Evolutionary conservation across 495 filamentous ascomycete genomes (phyloP).

Genomic region (Hypoxylon fuscum): DNA sequence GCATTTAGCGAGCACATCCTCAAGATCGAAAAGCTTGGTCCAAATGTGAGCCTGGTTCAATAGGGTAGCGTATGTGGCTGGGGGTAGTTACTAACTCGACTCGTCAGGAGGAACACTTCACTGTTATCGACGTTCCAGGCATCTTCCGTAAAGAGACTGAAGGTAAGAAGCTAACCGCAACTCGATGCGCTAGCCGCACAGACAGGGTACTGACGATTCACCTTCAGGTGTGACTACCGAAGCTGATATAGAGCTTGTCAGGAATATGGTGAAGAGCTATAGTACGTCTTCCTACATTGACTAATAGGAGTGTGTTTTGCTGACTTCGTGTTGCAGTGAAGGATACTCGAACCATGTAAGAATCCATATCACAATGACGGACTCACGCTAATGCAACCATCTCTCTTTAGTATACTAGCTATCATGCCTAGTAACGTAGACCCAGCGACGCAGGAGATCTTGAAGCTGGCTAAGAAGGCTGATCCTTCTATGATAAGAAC

Average conservation of each 20-base stretch:
- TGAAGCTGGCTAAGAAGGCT: conserved; percentile 58
- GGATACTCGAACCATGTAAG: conserved; percentile 41
- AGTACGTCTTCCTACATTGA: conserved; percentile 51
- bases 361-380: not conserved
- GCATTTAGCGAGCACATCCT: conserved; percentile 67
- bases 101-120: conserved; percentile 59
- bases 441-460: conserved; percentile 67
- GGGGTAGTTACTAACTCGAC: not conserved
- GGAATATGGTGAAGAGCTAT: conserved; percentile 63
- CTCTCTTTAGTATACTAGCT: conserved; percentile 57
- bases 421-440: conserved; percentile 68
- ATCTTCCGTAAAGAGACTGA: conserved; percentile 64
- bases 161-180: conserved; percentile 33
- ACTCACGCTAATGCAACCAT: not conserved
- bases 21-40: conserved; percentile 66
- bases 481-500: conserved; percentile 61
- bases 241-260: conserved; percentile 58
- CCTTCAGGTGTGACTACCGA: conserved; percentile 50
- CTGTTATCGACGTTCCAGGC: conserved; percentile 69
- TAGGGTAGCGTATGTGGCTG: not conserved
- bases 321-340: conserved; percentile 29
- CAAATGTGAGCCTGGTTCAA: conserved; percentile 44
- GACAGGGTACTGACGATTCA: not conserved
- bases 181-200: not conserved
- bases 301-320: conserved; percentile 11